phyloP scores from a whole-genome alignment of 2,329 filamentous ascomycete genomes.

The Stromatinia cepivora region DNA sequence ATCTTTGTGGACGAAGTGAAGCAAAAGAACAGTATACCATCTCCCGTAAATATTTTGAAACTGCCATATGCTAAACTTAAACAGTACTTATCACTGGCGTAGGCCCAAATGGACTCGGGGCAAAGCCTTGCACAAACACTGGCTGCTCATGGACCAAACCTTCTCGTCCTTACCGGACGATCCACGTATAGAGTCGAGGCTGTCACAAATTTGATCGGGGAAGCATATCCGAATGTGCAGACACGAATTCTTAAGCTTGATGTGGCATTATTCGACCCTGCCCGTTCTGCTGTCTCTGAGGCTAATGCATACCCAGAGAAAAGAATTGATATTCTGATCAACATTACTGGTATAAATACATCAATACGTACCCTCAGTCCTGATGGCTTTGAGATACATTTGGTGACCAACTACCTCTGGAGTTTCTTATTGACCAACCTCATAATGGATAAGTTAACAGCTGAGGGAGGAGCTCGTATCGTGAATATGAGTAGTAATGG shows the following conservation, averaged over 20 bases:
- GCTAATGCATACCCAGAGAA: slow-evolving; percentile 41
- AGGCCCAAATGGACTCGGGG: neutral
- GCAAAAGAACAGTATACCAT: neutral
- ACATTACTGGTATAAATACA: slow-evolving; percentile 30
- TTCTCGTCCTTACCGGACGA: slow-evolving; percentile 26
- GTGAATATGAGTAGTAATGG: slow-evolving; percentile 40
- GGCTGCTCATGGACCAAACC: neutral
- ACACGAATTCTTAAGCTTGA: slow-evolving; percentile 33
- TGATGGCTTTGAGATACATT: slow-evolving; percentile 28
- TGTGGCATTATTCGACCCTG: slow-evolving; percentile 44
- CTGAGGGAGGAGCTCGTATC: slow-evolving; percentile 22
- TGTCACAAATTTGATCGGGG: slow-evolving; percentile 20
- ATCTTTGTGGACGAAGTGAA: neutral
- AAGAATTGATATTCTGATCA: slow-evolving; percentile 45
- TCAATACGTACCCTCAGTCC: slow-evolving; percentile 14
- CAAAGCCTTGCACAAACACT: neutral
- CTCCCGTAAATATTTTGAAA: too few species aligned
- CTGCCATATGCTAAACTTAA: neutral
- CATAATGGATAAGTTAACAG: slow-evolving; percentile 24
- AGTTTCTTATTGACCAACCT: slow-evolving; percentile 31
- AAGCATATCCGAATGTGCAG: slow-evolving; percentile 11
- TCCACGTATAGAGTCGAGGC: slow-evolving; percentile 14
- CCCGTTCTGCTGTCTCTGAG: slow-evolving; percentile 44
- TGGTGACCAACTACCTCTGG: slow-evolving; percentile 27
- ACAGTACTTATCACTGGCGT: slow-evolving; percentile 17